Base-by-base conservation (phyloP, 495 filamentous ascomycete genomes). In the Podospora tetraspora region DNA sequence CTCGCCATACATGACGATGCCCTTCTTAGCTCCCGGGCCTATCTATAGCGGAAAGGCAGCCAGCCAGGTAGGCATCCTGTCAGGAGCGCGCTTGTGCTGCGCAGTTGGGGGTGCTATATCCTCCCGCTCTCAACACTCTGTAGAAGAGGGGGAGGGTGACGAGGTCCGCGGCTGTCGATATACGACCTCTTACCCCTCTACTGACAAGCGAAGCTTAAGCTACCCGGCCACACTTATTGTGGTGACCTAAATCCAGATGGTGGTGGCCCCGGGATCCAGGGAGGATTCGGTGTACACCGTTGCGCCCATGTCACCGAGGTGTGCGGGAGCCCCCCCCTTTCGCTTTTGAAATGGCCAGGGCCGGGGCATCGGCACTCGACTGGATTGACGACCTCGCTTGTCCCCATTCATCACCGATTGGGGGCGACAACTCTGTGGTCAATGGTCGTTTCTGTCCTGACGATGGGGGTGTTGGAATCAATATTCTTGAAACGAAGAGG, bases 341-440 rank as follows among this genome's bases (percentile, higher is more conserved):
- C 5, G 5, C 3, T 25, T 52, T 52, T 59, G 6, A 52, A 52
- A 61, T 56, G 16, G 58, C 37, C 58, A 61, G 34, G 65, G 65
- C 34, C 64, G 37, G 24, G 52, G 64, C 25, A 29, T 43, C 58
- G 57, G 65, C 16, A 60, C 58, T 43, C 21, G 27, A 11, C 19
- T n/a, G 43, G 7, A 52, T 0, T 2, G 19, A 19, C 19, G 29
- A 25, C 62, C 25, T 23, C 58, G 34, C 27, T 27, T 37, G 56
- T 43, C 65, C 65, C 64, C 58, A 24, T 56, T 30, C 65, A 66
- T 66, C 30, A 43, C 65, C 65, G 65, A 66, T 66, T 66, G 65
- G 65, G 34, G 65, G 61, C 58, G 21, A n/a, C 16, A 19, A 24
- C 23, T 9, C 27, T 29, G 21, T 57, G 13, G 25, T 66, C 58